Evolutionary conservation across 805 yeast genomes (phyloP).

Genomic region (Diddensiella santjacobensis): DNA sequence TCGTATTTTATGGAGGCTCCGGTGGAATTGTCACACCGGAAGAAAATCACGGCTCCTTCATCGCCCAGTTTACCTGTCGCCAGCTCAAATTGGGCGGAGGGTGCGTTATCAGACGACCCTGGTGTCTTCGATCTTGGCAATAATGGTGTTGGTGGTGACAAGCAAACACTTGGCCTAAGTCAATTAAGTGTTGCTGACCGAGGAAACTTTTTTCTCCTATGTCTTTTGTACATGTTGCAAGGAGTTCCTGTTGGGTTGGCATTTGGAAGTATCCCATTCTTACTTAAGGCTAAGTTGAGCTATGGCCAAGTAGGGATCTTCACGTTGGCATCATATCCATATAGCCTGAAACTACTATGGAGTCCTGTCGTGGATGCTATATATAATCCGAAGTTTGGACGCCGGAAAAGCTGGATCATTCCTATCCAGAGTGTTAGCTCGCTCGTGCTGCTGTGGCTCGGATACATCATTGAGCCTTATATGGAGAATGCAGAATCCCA

Average conservation of each 20-base stretch:
- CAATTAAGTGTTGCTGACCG: slow-evolving; percentile 47
- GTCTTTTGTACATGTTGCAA: slow-evolving; percentile 75
- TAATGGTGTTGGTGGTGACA: slow-evolving; percentile 2
- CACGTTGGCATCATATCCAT: slow-evolving; percentile 90
- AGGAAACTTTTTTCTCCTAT: slow-evolving; percentile 69
- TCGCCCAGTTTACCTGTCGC: slow-evolving; percentile 19
- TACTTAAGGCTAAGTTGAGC: slow-evolving; percentile 74
- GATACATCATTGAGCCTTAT: slow-evolving; percentile 47
- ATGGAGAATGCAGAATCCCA: slow-evolving; percentile 47
- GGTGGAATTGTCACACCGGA: slow-evolving; percentile 19
- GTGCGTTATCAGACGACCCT: slow-evolving; percentile 2
- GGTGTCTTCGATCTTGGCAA: slow-evolving; percentile 4
- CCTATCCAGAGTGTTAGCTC: slow-evolving; percentile 88
- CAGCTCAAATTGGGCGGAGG: slow-evolving; percentile 20
- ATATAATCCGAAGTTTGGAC: slow-evolving; percentile 62
- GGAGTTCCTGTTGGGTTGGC: slow-evolving; percentile 98
- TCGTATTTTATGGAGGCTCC: slow-evolving; percentile 11
- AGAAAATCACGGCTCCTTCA: slow-evolving; percentile 11
- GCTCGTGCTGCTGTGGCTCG: slow-evolving; percentile 59
- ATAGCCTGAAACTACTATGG: slow-evolving; percentile 88
- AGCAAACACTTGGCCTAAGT: slow-evolving; percentile 24
- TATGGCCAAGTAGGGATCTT: slow-evolving; percentile 90
- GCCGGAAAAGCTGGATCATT: slow-evolving; percentile 89
- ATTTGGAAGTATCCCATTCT: slow-evolving; percentile 89
- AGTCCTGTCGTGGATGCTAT: slow-evolving; percentile 93